A percentile compares a stretch with the other conserved stretches of the same genome.
These are phyloP conservation scores for Geum urbanum DNA, from an alignment of 306 rosid species.

Conservation along the genomic window DNA sequence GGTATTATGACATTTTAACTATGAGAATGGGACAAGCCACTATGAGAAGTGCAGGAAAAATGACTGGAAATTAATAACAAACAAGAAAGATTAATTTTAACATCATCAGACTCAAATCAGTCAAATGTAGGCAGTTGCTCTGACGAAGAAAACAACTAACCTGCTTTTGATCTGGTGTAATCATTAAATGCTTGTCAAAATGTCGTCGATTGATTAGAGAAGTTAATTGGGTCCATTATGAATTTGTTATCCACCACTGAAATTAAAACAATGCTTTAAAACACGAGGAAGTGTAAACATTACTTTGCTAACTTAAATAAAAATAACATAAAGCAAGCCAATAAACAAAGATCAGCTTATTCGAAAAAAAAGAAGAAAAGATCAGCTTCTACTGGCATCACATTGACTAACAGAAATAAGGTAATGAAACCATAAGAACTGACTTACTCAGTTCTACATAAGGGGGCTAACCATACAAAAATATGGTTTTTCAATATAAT, in stretches of 20 bases:
- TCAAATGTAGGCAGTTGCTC: not conserved
- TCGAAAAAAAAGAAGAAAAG: no score
- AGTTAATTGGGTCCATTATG: slow-evolving; percentile 72
- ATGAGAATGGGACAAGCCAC: not conserved
- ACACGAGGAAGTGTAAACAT: slow-evolving; percentile 21
- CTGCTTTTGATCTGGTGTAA: slow-evolving; percentile 54
- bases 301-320: no score
- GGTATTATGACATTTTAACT: not conserved
- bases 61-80: not conserved
- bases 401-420: not conserved
- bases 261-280: slow-evolving; percentile 16
- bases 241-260: slow-evolving; percentile 86
- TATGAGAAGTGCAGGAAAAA: not conserved
- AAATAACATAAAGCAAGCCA: slow-evolving; percentile 1
- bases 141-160: slow-evolving; percentile 27
- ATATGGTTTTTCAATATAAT: not conserved
- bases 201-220: slow-evolving; percentile 71
- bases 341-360: no score
- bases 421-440: not conserved
- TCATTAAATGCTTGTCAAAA: slow-evolving; percentile 78
- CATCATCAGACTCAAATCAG: not conserved
- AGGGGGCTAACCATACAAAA: not conserved
- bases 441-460: not conserved
- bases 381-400: not conserved
- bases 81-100: not conserved